A percentile compares a stretch with the other conserved stretches of the same genome.
Conservation (phyloP, 805 yeast genomes). For the Wickerhamiella sergipiensis region DNA sequence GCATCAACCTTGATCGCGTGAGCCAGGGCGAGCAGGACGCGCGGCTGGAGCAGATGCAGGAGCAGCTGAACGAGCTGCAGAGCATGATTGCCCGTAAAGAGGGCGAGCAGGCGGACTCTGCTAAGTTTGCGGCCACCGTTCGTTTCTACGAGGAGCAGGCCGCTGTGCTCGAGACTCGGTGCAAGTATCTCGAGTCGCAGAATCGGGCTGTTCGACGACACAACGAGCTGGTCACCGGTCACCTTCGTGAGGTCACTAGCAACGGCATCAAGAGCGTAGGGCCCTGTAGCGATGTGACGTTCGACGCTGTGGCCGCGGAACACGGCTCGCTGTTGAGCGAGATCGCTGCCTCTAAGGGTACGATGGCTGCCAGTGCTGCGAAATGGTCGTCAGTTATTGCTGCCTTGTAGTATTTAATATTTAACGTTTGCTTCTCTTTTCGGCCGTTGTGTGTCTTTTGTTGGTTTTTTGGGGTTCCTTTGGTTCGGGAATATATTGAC, state of each 20-base stretch:
- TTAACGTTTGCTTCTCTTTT: no score
- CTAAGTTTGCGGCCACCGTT: slow-evolving; percentile 15
- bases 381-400: neutral
- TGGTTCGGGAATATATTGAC: no score
- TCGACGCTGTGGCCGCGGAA: neutral
- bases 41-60: slow-evolving; percentile 28
- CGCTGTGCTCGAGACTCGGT: slow-evolving; percentile 16
- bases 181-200: slow-evolving; percentile 17
- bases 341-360: neutral
- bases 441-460: no score
- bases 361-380: neutral
- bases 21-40: slow-evolving; percentile 28
- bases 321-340: neutral
- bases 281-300: neutral
- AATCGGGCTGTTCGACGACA: slow-evolving; percentile 12
- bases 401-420: neutral
- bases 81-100: slow-evolving; percentile 22
- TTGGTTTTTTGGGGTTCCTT: no score
- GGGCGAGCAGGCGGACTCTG: slow-evolving; percentile 20
- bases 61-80: slow-evolving; percentile 23
- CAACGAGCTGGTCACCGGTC: slow-evolving; percentile 15
- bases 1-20: slow-evolving; percentile 32
- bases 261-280: neutral
- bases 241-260: neutral
- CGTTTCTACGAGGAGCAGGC: slow-evolving; percentile 23